Evolutionary conservation across 495 filamentous ascomycete species (phyloP).

Genomic region (Platismatia glauca): DNA sequence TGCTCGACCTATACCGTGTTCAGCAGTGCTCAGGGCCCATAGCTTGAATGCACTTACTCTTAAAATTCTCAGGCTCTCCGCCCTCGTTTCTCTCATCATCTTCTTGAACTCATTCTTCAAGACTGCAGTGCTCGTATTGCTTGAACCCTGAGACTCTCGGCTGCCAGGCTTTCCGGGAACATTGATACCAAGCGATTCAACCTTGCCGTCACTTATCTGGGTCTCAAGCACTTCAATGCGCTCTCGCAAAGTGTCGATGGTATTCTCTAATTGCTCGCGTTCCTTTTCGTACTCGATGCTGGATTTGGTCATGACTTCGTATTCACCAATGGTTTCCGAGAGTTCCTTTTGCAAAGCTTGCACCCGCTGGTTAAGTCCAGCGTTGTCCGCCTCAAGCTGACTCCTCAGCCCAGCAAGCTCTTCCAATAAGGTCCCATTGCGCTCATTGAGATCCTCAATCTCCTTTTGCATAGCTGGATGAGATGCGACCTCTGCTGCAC

Average conservation of each 20-base stretch:
- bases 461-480: slow-evolving; percentile 58
- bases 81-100: slow-evolving; percentile 78
- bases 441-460: slow-evolving; percentile 52
- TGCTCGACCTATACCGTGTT: slow-evolving; percentile 50
- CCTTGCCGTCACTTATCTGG: slow-evolving; percentile 61
- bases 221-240: slow-evolving; percentile 58
- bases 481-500: slow-evolving; percentile 65
- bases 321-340: slow-evolving; percentile 69
- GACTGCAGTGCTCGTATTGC: slow-evolving; percentile 59
- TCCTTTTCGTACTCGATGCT: slow-evolving; percentile 84
- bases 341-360: slow-evolving; percentile 69
- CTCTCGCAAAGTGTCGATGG: slow-evolving; percentile 62
- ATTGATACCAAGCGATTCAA: slow-evolving; percentile 58
- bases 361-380: slow-evolving; percentile 48
- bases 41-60: slow-evolving; percentile 43
- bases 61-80: slow-evolving; percentile 58
- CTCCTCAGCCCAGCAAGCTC: slow-evolving; percentile 49
- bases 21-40: slow-evolving; percentile 5
- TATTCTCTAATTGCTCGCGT: slow-evolving; percentile 62
- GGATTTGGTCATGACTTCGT: slow-evolving; percentile 78
- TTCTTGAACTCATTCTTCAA: slow-evolving; percentile 79
- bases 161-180: slow-evolving; percentile 40
- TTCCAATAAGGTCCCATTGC: slow-evolving; percentile 49
- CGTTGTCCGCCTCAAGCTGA: slow-evolving; percentile 29
- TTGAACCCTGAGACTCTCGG: slow-evolving; percentile 35